Evolutionary conservation across 352 stramenopile species (phyloP), one percentile per base, ranked within the genome.

Genomic region (Pythium diclinum): DNA sequence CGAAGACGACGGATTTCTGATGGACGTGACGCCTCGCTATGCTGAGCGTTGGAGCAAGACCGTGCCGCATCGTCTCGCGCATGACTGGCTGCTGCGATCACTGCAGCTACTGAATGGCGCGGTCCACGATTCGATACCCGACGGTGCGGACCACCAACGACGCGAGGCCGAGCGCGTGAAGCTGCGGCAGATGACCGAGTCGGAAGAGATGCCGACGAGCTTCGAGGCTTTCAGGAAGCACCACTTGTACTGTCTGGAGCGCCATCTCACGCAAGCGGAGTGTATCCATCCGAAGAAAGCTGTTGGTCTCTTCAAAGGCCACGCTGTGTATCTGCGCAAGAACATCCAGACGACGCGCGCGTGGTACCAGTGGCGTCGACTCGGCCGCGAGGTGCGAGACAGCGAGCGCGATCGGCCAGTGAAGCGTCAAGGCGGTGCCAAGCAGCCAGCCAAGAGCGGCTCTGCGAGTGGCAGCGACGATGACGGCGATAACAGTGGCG

Each of bases 151-250:
- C 10, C 34, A 17, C 0, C 30, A 48, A 14, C 53, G 56, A 2
- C 67, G 57, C 6, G 67, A 65, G 11, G 6, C 17, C 1, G 86
- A 93, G 47, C 70, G 74, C n/a, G 38, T 71, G n/a, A 79, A 75
- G 38, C 56, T 94, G 32, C 57, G 56, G 8, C 51, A 52, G 10
- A 44, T 73, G 60, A 70, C 40, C 9, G 56, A 72, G 54, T 57
- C 55, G 11, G 85, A 95, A 65, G 77, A 73, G 5, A 89, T 95
- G 81, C 88, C 87, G 0, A 83, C 76, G 17, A 93, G 79, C 42
- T n/a, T 91, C 11, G 81, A 91, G 56, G 81, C 67, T 9, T 96
- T 95, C 60, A 77, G 72, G 34, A 91, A 89, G 28, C 88, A 96
- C 56, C 78, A 87, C 33, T 21, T 89, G 53, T 95, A 92, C 63